Base-by-base conservation (phyloP, 2,329 filamentous ascomycete genomes). In the Rutstroemia sp. region DNA sequence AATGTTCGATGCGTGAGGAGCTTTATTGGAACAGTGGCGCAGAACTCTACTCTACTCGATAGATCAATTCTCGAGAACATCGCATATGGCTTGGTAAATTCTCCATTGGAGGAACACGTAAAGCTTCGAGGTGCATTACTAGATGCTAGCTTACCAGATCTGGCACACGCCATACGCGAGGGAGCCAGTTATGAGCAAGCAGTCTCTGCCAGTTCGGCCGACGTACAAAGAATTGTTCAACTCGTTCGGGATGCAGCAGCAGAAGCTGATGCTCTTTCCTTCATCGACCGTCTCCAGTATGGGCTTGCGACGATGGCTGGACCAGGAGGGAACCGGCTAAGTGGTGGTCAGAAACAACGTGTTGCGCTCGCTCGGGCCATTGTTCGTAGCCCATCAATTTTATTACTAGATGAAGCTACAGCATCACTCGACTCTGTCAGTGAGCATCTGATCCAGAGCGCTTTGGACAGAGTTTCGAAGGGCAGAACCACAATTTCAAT, bases 401-500 rank as follows among this genome's bases (percentile, higher is more conserved):
- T 85, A 2, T 73, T 85, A 7, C 71, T 84, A 2, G 82, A 85
- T 45, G 82, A 85, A 64, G 81, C 82, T 2, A 85, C 82, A 2
- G 76, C 80, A 0, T 76, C 81, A 1, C 70, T 96, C 17, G 91
- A 96, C 69, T 89, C 89, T 0, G 88, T 92, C 63, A 95, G 90
- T 0, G 91, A 96, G 71, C 87, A 94, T 70, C 86, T 92, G 67
- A 95, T 96, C 58, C 91, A 96, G 71, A 81, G 85, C 54, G 90
- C 91, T 25, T 81, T 97, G 27, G 84, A 87, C 54, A 88, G 81
- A n/a, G 82, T 96, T 50, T 87, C 88, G 10, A 78, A 85, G 62
- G 90, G 89, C 49, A 87, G 92, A 45, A 97, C 92, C 0, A 85
- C 95, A 73, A 81, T 97, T 57, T 90, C 96, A 48, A 96, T 97